Base-by-base conservation (phyloP, 202 grass and related monocot genomes). In the Digitaria exilis region DNA sequence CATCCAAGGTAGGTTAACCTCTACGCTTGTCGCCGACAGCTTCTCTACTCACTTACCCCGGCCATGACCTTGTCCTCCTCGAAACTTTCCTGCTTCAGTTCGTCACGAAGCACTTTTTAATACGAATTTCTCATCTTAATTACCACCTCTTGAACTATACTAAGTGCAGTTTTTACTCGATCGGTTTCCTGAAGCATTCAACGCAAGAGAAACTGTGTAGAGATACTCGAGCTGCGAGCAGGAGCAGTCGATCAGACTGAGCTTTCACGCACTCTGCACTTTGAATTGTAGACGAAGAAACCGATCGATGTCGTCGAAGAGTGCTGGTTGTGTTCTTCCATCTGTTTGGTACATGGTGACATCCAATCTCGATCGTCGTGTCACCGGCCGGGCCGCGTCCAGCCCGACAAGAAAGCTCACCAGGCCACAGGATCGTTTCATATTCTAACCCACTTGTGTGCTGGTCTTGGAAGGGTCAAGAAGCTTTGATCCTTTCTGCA, bases 231-330 rank as follows among this genome's bases (percentile, higher is more conserved):
- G 46, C 29, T 18, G 42, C 24, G 25, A 46, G 64, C 37, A 68
- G 88, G 25, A 46, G 64, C 37, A 68, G 88, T 79, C 26, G 79
- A 82, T 90, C 59, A 62, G 66, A 61, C 88, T 61, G 79, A 90
- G 73, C 74, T 74, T 79, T 86, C 78, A 61, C 31, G 56, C 58
- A 65, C 19, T 57, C 14, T 42, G 46, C 14, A 21, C 16, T 89
- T 61, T 90, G 69, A 82, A 86, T 79, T 90, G 59, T 76, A 43
- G 73, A 72, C 51, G 28, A 72, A 90, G 65, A 43, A 69, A 59
- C 50, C 73, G 46, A 52, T 73, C 4, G 32, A 9, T 39, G 37
- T 39, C 6, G 26, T 32, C 16, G 48, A 31, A 49, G 82, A 82
- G 52, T 73, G 39, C 43, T 15, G 22, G 61, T 18, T 70, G 83